phyloP scores from a whole-genome alignment of 1,139 yeast genomes.

The Zygosaccharomyces sapae region DNA sequence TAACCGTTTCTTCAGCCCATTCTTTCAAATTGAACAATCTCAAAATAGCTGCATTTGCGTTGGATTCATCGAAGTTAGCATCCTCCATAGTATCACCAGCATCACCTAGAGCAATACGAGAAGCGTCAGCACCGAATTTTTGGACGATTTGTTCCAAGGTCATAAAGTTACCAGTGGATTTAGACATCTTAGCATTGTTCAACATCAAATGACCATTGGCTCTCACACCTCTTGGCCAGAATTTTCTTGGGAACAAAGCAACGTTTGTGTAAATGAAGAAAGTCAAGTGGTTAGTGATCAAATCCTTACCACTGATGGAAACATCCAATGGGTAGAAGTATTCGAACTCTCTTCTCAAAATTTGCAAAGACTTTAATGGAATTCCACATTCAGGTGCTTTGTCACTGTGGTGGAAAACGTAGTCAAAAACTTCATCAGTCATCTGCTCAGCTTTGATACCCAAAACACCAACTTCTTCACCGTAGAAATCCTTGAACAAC shows the following conservation, averaged over 20 bases:
- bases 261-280: slow-evolving; percentile 91
- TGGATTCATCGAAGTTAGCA: slow-evolving; percentile 94
- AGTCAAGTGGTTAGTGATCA: slow-evolving; percentile 94
- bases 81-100: slow-evolving; percentile 98
- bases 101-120: slow-evolving; percentile 96
- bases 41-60: slow-evolving; percentile 95
- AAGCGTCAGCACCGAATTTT: slow-evolving; percentile 96
- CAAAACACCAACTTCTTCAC: slow-evolving; percentile 67
- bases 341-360: slow-evolving; percentile 87
- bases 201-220: slow-evolving; percentile 93
- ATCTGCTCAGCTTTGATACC: slow-evolving; percentile 75
- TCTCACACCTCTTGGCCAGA: slow-evolving; percentile 94
- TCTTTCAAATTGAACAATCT: slow-evolving; percentile 89
- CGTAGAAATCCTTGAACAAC: slow-evolving; percentile 83
- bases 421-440: slow-evolving; percentile 94
- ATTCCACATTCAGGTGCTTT: slow-evolving; percentile 51
- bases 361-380: slow-evolving; percentile 62
- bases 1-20: slow-evolving; percentile 81
- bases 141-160: slow-evolving; percentile 78
- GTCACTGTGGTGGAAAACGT: slow-evolving; percentile 73
- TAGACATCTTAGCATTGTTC: slow-evolving; percentile 96
- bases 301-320: slow-evolving; percentile 92
- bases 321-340: slow-evolving; percentile 92
- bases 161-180: slow-evolving; percentile 95
- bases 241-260: slow-evolving; percentile 82